Evolutionary conservation across 495 filamentous ascomycete species (phyloP).

Genomic region (Neurospora terricola): DNA sequence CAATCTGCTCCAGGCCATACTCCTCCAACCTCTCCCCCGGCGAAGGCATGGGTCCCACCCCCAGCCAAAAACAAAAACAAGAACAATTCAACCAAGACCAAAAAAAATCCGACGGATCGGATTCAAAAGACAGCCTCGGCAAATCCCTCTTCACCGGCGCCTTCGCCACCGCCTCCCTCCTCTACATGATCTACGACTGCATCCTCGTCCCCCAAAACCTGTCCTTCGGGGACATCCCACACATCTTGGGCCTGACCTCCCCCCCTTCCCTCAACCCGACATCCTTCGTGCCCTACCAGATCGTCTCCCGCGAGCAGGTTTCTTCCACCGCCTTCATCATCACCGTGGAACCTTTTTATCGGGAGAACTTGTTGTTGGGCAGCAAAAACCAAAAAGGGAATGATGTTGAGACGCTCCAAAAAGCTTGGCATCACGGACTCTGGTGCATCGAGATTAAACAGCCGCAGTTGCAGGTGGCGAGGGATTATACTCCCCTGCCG

Average conservation of each 20-base stretch:
- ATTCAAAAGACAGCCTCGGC: too few relatives aligned
- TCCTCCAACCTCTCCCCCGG: neutral
- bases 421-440: conserved; percentile 43
- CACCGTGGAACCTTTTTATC: conserved; percentile 41
- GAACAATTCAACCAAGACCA: neutral
- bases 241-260: neutral
- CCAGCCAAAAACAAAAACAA: neutral
- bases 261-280: conserved; percentile 29
- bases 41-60: neutral
- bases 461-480: conserved; percentile 78
- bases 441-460: conserved; percentile 92
- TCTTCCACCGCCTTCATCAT: conserved; percentile 48
- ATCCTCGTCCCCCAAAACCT: too few relatives aligned
- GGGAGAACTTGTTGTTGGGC: too few relatives aligned
- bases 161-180: too few relatives aligned
- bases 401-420: neutral
- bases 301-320: conserved; percentile 56
- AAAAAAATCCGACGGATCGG: too few relatives aligned
- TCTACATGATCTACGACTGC: too few relatives aligned
- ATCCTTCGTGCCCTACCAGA: conserved; percentile 52
- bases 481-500: conserved; percentile 84
- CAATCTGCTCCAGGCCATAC: neutral
- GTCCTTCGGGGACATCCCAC: too few relatives aligned
- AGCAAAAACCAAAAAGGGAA: too few relatives aligned
- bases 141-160: too few relatives aligned